phyloP scores from a whole-genome alignment of 208 protist species.

The Leishmania amazonensis region DNA sequence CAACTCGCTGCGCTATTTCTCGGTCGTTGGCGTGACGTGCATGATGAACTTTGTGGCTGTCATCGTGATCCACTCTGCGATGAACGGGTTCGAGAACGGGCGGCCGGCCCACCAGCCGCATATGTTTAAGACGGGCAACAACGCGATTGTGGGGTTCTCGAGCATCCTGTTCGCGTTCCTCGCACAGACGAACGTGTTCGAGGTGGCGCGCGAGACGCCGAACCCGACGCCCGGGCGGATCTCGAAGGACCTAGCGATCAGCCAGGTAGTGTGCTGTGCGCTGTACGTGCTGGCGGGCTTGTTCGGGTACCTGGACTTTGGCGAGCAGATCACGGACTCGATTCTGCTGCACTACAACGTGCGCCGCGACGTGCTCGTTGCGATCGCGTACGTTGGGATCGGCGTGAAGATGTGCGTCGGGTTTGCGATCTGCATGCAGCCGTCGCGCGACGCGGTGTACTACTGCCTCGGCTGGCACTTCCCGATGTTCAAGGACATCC shows the following conservation, averaged over 20 bases:
- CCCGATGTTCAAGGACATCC: constrained; percentile 48
- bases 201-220: constrained; percentile 69
- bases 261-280: constrained; percentile 62
- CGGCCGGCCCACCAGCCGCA: constrained; percentile 52
- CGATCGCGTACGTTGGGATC: constrained; percentile 70
- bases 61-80: constrained; percentile 66
- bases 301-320: constrained; percentile 85
- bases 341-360: constrained; percentile 75
- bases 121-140: constrained; percentile 70
- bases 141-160: constrained; percentile 66
- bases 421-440: constrained; percentile 80
- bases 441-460: constrained; percentile 69
- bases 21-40: constrained; percentile 65
- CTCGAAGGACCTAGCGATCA: constrained; percentile 52
- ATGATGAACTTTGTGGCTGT: constrained; percentile 82
- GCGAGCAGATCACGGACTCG: constrained; percentile 47
- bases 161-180: constrained; percentile 86
- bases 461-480: constrained; percentile 62
- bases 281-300: constrained; percentile 78
- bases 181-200: constrained; percentile 79
- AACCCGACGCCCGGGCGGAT: constrained; percentile 48
- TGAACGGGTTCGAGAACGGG: constrained; percentile 61
- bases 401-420: constrained; percentile 75
- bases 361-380: constrained; percentile 47
- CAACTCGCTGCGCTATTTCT: constrained; percentile 88